phyloP scores from a whole-genome alignment of 306 rosid genomes.

The Fragaria vesca region DNA sequence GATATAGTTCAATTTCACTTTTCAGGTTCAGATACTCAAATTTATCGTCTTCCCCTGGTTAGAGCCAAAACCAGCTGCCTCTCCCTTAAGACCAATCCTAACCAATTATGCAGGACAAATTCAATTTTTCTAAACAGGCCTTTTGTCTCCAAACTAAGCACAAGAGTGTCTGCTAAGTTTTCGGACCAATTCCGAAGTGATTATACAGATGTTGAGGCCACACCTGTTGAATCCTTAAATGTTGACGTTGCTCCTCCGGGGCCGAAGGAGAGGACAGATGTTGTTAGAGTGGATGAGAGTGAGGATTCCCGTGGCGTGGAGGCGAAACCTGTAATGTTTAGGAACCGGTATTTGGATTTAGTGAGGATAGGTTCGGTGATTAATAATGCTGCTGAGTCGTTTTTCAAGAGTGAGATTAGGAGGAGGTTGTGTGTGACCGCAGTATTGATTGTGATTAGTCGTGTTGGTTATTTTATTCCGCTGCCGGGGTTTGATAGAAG shows the following conservation, averaged over 20 bases:
- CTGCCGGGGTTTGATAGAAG: conserved; percentile 96
- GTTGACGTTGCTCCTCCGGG: conserved; percentile 33
- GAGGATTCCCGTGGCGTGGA: neutral
- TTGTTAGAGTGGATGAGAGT: conserved; percentile 21
- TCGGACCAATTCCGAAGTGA: conserved; percentile 44
- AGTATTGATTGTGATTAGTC: conserved; percentile 74
- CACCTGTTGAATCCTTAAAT: conserved; percentile 30
- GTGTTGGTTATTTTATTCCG: conserved; percentile 91
- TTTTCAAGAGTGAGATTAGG: conserved; percentile 91
- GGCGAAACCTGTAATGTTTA: conserved; percentile 41
- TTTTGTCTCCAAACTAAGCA: conserved; percentile 28
- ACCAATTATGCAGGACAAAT: conserved; percentile 26
- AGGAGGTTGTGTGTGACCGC: conserved; percentile 87
- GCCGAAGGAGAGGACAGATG: conserved; percentile 24
- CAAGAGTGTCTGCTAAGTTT: conserved; percentile 32
- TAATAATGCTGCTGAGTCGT: conserved; percentile 79
- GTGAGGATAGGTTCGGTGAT: conserved; percentile 74
- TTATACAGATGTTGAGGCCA: conserved; percentile 42
- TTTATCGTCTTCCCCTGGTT: conserved; percentile 16
- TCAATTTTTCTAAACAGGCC: conserved; percentile 35
- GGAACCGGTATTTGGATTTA: conserved; percentile 68
- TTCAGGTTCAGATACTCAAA: conserved; percentile 30
- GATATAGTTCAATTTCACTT: neutral
- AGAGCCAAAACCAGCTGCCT: conserved; percentile 29
- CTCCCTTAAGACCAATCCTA: conserved; percentile 17